phyloP scores from a whole-genome alignment of 331 rosid species.

The Acacia pycnantha region DNA sequence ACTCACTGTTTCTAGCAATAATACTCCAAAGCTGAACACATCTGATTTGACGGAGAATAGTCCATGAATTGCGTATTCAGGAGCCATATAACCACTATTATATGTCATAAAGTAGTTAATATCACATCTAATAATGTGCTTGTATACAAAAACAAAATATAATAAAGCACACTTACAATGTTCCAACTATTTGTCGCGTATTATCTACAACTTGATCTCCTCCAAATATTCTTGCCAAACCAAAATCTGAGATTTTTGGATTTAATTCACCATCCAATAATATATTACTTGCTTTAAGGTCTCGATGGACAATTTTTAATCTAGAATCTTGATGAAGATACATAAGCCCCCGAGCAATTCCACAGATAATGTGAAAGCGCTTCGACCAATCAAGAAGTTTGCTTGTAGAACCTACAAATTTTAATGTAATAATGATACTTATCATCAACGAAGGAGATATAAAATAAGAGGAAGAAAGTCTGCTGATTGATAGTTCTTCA shows the following conservation, averaged over 20 bases:
- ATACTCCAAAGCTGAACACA: constrained; percentile 44
- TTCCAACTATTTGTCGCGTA: constrained; percentile 41
- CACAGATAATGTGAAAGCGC: background rate
- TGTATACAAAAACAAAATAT: background rate
- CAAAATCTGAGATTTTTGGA: constrained; percentile 54
- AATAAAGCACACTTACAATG: constrained; percentile 25
- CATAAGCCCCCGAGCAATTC: background rate
- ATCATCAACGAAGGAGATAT: background rate
- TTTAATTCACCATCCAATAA: constrained; percentile 43
- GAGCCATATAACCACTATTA: constrained; percentile 42
- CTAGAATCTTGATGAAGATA: background rate
- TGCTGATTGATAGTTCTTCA: background rate
- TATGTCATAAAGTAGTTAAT: background rate
- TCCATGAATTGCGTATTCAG: constrained; percentile 37
- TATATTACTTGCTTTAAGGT: constrained; percentile 45
- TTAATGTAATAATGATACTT: background rate
- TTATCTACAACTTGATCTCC: constrained; percentile 35
- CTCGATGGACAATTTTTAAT: constrained; percentile 31
- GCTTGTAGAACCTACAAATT: background rate
- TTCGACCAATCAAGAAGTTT: background rate
- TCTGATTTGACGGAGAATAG: constrained; percentile 40
- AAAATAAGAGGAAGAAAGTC: background rate
- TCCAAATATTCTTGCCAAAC: constrained; percentile 32
- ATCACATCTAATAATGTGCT: background rate
- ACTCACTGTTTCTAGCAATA: constrained; percentile 39